Evolutionary conservation across 768 basidiomycete genomes (phyloP).

Genomic region (Mycena galericulata): DNA sequence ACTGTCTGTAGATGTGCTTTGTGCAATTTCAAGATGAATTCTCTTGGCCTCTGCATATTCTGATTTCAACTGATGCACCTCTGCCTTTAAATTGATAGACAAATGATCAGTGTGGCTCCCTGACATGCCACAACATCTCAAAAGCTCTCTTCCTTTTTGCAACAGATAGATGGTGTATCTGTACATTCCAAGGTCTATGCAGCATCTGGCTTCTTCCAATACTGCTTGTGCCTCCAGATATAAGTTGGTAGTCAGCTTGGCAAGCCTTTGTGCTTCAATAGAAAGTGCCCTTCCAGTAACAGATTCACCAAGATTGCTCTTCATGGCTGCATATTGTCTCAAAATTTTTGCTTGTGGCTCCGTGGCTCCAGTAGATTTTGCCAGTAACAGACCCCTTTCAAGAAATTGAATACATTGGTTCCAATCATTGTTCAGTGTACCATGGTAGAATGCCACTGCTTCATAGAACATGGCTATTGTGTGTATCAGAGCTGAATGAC

Average conservation of each 20-base stretch:
- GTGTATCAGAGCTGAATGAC: neutral
- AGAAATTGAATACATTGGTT: neutral
- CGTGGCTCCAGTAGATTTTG: neutral
- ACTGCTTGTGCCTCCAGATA: neutral
- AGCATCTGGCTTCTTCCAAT: neutral
- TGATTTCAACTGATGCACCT: neutral
- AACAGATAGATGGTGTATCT: neutral
- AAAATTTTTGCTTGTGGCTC: neutral
- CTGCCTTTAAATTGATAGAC: neutral
- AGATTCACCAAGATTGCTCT: neutral
- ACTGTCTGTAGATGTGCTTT: neutral
- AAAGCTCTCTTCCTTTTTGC: neutral
- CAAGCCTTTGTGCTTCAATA: neutral
- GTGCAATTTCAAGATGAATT: neutral
- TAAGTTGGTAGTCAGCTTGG: neutral
- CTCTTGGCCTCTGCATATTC: neutral
- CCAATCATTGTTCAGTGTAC: neutral
- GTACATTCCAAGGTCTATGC: neutral
- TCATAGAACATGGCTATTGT: neutral
- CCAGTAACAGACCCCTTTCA: neutral
- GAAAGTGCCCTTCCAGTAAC: neutral
- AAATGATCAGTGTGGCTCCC: neutral
- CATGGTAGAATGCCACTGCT: neutral
- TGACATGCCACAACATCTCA: neutral
- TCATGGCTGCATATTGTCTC: neutral